A percentile compares a stretch with the other conserved stretches of the same genome.
These are phyloP conservation scores for Tulasnella sp. DNA, from an alignment of 768 basidiomycete species.

Conservation along the genomic window DNA sequence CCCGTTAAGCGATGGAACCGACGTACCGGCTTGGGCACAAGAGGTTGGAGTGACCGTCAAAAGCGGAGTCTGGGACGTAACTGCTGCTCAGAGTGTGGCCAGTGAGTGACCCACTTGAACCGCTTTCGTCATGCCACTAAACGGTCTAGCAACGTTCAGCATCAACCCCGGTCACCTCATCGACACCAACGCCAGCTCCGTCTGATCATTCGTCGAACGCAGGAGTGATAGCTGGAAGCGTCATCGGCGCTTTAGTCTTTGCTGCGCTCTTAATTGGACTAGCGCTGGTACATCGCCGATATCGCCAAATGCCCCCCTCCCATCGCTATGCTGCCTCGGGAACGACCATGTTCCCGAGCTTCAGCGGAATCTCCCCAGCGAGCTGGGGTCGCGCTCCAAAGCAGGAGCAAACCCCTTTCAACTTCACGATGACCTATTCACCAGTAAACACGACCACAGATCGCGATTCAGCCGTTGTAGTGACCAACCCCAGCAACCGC, in stretches of 20 bases:
- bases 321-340: not conserved
- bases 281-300: not conserved
- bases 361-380: not conserved
- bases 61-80: not conserved
- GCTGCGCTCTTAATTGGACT: not conserved
- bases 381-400: not conserved
- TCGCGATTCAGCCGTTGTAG: not conserved
- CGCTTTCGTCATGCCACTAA: not conserved
- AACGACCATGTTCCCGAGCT: not conserved
- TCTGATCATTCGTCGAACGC: not conserved
- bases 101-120: not conserved
- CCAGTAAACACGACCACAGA: not conserved
- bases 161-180: not conserved
- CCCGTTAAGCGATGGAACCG: not conserved
- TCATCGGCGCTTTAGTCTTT: conserved; percentile 2
- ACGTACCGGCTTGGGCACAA: not conserved
- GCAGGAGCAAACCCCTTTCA: not conserved
- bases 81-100: not conserved
- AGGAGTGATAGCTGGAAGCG: not conserved
- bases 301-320: not conserved
- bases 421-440: conserved; percentile 5
- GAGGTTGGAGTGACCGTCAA: not conserved
- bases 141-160: not conserved
- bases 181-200: not conserved
- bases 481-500: not conserved